Evolutionary conservation across 768 basidiomycete genomes (phyloP).

Genomic region (Cyathus striatus): DNA sequence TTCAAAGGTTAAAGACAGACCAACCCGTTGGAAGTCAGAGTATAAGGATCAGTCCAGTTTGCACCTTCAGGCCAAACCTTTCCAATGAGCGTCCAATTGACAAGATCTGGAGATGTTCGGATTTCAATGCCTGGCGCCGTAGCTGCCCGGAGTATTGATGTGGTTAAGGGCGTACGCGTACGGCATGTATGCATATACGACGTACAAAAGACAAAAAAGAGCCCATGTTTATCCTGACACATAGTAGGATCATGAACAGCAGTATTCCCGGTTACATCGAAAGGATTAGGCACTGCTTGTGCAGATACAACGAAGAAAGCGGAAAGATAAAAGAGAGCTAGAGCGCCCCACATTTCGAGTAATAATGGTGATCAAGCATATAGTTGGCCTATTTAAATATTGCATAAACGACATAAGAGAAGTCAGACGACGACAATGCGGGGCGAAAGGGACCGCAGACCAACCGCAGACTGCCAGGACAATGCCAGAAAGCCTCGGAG

Average conservation of each 20-base stretch:
- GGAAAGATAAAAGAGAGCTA: slow-evolving; percentile 7
- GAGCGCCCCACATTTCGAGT: too few species aligned
- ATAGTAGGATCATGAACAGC: slow-evolving; percentile 43
- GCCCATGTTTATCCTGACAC: slow-evolving; percentile 42
- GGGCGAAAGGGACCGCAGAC: too few species aligned
- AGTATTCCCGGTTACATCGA: slow-evolving; percentile 32
- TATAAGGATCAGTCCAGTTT: slow-evolving; percentile 44
- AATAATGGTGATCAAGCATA: too few species aligned
- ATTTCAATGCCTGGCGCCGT: slow-evolving; percentile 45
- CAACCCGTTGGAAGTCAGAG: slow-evolving; percentile 41
- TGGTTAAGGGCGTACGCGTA: neutral
- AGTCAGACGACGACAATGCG: too few species aligned
- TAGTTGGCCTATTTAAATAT: too few species aligned
- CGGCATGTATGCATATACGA: slow-evolving; percentile 1
- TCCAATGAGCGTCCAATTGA: slow-evolving; percentile 39
- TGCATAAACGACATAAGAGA: too few species aligned
- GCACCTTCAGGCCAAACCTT: slow-evolving; percentile 47
- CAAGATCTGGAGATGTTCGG: slow-evolving; percentile 43
- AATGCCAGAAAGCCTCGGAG: too few species aligned
- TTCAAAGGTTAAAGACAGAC: neutral
- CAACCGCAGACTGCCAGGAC: too few species aligned
- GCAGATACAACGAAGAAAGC: slow-evolving; percentile 10
- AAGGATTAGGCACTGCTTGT: slow-evolving; percentile 29
- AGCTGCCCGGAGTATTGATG: slow-evolving; percentile 15
- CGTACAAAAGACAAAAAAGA: slow-evolving; percentile 45